Evolutionary conservation across 2,329 filamentous ascomycete genomes (phyloP), one percentile per base, ranked within the genome.

Genomic region (Ceratocystis variospora): DNA sequence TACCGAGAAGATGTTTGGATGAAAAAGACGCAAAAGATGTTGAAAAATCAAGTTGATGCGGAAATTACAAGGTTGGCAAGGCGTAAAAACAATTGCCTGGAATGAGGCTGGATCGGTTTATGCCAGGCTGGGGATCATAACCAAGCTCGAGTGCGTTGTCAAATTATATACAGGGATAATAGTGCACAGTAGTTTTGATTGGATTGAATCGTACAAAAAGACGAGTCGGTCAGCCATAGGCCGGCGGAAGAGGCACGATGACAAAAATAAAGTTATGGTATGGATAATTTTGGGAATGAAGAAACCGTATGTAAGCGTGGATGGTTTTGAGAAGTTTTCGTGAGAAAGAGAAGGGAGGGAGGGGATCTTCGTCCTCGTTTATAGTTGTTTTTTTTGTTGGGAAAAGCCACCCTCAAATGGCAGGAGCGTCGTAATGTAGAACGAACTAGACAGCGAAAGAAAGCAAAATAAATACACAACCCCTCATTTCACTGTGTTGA

Each of bases 51-150:
- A 48, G 12, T 10, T 15, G 46, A 31, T 37, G n/a, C 37, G 5
- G 19, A 59, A 59, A 37, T 59, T 28, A 37, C 55, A 59, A 59
- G 55, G 55, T 37, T 59, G 55, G 55, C 28, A n/a, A 59, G 6
- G 28, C 8, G 22, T 53, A 25, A 59, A 55, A 64, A 64, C 19
- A n/a, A 33, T 33, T 46, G 31, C 45, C 22, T 10, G 59, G 48
- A 48, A 33, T 64, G 62, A 55, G 62, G 46, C 37, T 41, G 62
- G 62, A 64, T 53, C 53, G n/a, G 25, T 59, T 59, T 59, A 59
- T 59, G 55, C 28, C 7, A 31, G 55, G 55, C 55, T 59, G 6
- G 31, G 48, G 28, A 15, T 8, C 25, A 1, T 53, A 53, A 53
- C 48, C 25, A 15, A 28, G 48, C 48, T 28, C 17, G 48, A 28